Percentiles rank a stretch among this genome's conserved stretches.
These are phyloP conservation scores for Leccinum barrowsii DNA, from an alignment of 768 basidiomycete genomes.

Conservation along the genomic window DNA sequence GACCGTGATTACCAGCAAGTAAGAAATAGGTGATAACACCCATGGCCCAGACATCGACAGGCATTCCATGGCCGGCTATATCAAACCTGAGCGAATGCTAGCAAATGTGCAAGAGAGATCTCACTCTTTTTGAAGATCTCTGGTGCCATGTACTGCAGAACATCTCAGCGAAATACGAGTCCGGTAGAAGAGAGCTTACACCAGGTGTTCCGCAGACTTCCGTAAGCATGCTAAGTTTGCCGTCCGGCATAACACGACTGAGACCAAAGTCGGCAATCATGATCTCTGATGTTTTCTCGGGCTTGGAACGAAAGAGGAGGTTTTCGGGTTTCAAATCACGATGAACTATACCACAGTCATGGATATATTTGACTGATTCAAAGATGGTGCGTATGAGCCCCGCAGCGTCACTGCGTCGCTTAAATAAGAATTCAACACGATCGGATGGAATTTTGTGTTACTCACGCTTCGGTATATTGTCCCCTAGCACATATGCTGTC, in stretches of 20 bases:
- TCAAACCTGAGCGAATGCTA: neutral
- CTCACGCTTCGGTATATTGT: conserved; percentile 91
- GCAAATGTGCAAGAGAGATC: conserved; percentile 21
- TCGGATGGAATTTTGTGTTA: conserved; percentile 6
- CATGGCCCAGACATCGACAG: conserved; percentile 97
- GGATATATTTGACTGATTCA: conserved; percentile 86
- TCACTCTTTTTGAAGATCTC: conserved; percentile 91
- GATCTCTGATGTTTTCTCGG: conserved; percentile 83
- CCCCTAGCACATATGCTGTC: conserved; percentile 98
- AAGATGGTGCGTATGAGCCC: conserved; percentile 83
- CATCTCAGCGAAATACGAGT: conserved; percentile 4
- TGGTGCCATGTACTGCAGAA: conserved; percentile 81
- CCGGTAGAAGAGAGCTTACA: conserved; percentile 36
- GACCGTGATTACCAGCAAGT: conserved; percentile 51
- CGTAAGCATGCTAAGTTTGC: conserved; percentile 81
- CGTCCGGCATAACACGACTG: conserved; percentile 85
- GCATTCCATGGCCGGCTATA: conserved; percentile 86
- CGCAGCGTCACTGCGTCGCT: conserved; percentile 74
- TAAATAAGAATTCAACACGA: conserved; percentile 17
- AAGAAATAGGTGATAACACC: conserved; percentile 98
- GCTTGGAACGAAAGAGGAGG: conserved; percentile 85
- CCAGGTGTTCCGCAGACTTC: conserved; percentile 97
- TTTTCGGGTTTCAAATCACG: conserved; percentile 98
- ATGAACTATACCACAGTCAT: conserved; percentile 90
- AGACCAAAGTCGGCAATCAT: conserved; percentile 98